phyloP scores from a whole-genome alignment of 1,139 yeast species.

The Tardiomyces blankii region DNA sequence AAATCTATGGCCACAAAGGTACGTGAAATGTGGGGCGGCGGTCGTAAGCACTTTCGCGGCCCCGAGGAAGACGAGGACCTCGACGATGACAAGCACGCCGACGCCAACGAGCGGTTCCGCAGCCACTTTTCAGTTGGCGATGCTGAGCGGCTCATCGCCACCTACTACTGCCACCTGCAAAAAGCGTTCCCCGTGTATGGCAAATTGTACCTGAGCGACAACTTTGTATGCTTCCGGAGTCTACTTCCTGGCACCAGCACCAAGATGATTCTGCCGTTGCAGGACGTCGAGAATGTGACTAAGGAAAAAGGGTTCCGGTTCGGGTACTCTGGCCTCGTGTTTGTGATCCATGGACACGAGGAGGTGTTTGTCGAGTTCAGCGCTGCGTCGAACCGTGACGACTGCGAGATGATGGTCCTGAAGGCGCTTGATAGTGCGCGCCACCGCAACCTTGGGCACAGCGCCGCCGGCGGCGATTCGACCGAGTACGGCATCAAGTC shows the following conservation, averaged over 20 bases:
- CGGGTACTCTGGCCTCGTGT: constrained; percentile 56
- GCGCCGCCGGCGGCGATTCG: not conserved
- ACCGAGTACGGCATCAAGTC: constrained; percentile 11
- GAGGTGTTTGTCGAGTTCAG: constrained; percentile 71
- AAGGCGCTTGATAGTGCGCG: constrained; percentile 35
- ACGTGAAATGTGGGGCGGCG: constrained; percentile 50
- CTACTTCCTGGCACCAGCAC: constrained; percentile 69
- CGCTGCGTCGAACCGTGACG: constrained; percentile 55
- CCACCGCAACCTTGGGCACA: not conserved
- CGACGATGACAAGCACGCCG: constrained; percentile 10
- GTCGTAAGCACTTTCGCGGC: constrained; percentile 39
- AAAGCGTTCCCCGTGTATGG: constrained; percentile 75
- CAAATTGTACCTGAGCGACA: constrained; percentile 59
- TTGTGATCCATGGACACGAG: constrained; percentile 63
- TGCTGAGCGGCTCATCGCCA: constrained; percentile 44
- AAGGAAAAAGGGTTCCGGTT: constrained; percentile 56
- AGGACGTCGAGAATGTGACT: constrained; percentile 56
- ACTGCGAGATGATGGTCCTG: constrained; percentile 48
- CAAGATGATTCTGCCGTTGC: constrained; percentile 72
- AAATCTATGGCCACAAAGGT: constrained; percentile 26
- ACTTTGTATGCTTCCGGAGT: constrained; percentile 65
- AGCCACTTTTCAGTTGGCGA: constrained; percentile 53
- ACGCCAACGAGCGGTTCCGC: constrained; percentile 40
- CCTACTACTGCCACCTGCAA: constrained; percentile 62
- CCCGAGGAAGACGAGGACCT: constrained; percentile 5